phyloP scores from a whole-genome alignment of 257 asterid genomes.

The Nicotiana benthamiana region DNA sequence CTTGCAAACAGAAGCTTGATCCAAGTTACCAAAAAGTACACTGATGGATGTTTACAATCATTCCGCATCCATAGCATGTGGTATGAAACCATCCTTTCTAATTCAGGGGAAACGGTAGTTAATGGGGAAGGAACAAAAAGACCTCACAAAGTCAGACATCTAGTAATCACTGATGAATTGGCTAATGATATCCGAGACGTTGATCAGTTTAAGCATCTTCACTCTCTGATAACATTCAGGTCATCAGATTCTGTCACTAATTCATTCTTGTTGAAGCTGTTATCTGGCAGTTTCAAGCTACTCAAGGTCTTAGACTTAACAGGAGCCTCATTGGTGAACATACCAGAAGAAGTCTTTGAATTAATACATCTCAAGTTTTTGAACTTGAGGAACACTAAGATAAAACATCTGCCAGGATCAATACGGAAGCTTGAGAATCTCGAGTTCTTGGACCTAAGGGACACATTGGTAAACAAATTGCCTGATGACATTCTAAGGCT shows the following conservation, averaged over 20 bases:
- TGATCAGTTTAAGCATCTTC: constrained; percentile 1
- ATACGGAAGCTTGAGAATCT: constrained; percentile 17
- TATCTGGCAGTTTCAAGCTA: constrained; percentile 7
- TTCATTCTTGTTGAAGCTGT: background rate
- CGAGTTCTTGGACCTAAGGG: constrained; percentile 16
- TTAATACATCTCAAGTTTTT: constrained; percentile 12
- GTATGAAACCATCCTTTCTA: constrained; percentile 1
- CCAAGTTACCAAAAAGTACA: background rate
- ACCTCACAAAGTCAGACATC: constrained; percentile 1
- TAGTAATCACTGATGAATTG: background rate
- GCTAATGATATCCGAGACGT: background rate
- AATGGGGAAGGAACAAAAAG: background rate
- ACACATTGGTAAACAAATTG: constrained; percentile 10
- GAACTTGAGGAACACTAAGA: constrained; percentile 8
- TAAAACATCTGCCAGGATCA: constrained; percentile 11
- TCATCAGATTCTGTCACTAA: background rate
- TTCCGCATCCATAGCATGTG: constrained; percentile 12
- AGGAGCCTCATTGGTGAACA: background rate
- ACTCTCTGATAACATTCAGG: constrained; percentile 7
- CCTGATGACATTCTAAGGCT: constrained; percentile 16
- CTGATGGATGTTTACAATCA: constrained; percentile 5
- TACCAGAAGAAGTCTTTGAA: constrained; percentile 14
- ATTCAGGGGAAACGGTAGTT: constrained; percentile 7
- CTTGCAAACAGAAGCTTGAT: constrained; percentile 17
- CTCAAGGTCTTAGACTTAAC: constrained; percentile 16